Evolutionary conservation across 495 filamentous ascomycete genomes (phyloP).

Genomic region (Echria macrotheca): DNA sequence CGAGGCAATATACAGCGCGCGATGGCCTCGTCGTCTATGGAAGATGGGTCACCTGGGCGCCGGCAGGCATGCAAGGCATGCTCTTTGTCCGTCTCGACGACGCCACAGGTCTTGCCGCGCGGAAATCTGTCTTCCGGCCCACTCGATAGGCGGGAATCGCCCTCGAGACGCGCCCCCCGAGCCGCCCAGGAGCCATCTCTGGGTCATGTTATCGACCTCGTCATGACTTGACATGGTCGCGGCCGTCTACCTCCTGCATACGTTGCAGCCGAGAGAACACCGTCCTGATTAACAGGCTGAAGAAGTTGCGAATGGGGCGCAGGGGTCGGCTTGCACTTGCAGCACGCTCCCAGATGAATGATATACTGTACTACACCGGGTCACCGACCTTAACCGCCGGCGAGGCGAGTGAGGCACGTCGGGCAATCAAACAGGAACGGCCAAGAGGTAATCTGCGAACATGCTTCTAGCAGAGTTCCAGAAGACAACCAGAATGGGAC

Average conservation of each 20-base stretch:
- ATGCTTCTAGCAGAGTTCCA: constrained; percentile 31
- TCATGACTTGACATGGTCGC: background rate
- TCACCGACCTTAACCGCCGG: constrained; percentile 15
- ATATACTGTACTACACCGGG: constrained; percentile 11
- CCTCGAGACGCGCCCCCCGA: background rate
- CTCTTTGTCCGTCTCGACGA: constrained; percentile 6
- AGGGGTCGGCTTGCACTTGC: constrained; percentile 1
- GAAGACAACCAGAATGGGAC: constrained; percentile 21
- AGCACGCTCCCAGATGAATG: constrained; percentile 7
- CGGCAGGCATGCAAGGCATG: constrained; percentile 8
- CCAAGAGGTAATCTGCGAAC: constrained; percentile 26
- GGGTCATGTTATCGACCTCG: background rate
- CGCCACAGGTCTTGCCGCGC: constrained; percentile 8
- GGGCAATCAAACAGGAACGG: constrained; percentile 29
- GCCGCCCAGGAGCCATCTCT: background rate
- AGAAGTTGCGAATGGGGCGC: constrained; percentile 1
- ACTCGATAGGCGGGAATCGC: background rate
- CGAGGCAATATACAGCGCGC: background rate
- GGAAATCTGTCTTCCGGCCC: constrained; percentile 20
- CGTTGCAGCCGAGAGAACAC: constrained; percentile 8
- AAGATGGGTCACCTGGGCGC: no score
- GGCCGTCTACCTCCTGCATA: constrained; percentile 5
- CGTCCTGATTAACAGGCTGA: constrained; percentile 20
- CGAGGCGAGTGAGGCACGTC: constrained; percentile 24
- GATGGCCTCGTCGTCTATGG: background rate